Percentiles rank a stretch among this genome's conserved stretches.
phyloP scores from a whole-genome alignment of 129 eudicot species.

The Logfia minima region DNA sequence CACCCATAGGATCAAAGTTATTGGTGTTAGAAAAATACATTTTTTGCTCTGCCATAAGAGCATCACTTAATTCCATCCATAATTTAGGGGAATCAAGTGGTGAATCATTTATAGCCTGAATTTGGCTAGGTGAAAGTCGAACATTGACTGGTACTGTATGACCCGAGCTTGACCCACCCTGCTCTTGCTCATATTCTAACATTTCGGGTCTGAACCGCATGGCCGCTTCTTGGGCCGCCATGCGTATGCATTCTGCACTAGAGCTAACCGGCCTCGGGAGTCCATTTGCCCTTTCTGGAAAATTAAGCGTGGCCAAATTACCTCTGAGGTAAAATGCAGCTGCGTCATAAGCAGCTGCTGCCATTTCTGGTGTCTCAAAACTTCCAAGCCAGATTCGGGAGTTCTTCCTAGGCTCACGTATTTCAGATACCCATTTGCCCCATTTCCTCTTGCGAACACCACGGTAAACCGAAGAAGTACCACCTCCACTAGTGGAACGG shows the following conservation, averaged over 20 bases:
- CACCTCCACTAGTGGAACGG: constrained; percentile 31
- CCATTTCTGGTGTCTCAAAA: constrained; percentile 66
- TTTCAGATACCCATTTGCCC: constrained; percentile 73
- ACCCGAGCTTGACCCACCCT: constrained; percentile 38
- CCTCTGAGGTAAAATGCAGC: constrained; percentile 61
- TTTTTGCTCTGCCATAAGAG: constrained; percentile 27
- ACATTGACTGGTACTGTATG: constrained; percentile 41
- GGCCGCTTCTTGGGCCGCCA: constrained; percentile 63
- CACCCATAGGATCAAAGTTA: constrained; percentile 29
- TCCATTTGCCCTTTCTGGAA: constrained; percentile 35
- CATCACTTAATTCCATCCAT: constrained; percentile 37
- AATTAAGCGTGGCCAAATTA: constrained; percentile 41
- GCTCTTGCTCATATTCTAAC: constrained; percentile 23
- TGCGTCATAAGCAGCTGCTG: constrained; percentile 54
- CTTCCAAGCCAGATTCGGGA: constrained; percentile 62
- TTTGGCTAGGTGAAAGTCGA: constrained; percentile 53
- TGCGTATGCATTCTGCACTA: constrained; percentile 48
- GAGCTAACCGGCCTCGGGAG: constrained; percentile 51
- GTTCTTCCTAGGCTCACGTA: constrained; percentile 53
- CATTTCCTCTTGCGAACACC: constrained; percentile 64
- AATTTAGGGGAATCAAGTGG: constrained; percentile 56
- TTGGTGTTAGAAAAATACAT: constrained; percentile 34
- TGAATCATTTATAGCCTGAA: constrained; percentile 57
- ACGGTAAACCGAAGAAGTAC: constrained; percentile 42
- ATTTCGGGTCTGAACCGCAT: constrained; percentile 20